Percentiles rank a stretch among this genome's conserved stretches.
These are phyloP conservation scores for Trichosporon sp. DNA, from an alignment of 1,284 basidiomycete genomes.

Conservation along the genomic window DNA sequence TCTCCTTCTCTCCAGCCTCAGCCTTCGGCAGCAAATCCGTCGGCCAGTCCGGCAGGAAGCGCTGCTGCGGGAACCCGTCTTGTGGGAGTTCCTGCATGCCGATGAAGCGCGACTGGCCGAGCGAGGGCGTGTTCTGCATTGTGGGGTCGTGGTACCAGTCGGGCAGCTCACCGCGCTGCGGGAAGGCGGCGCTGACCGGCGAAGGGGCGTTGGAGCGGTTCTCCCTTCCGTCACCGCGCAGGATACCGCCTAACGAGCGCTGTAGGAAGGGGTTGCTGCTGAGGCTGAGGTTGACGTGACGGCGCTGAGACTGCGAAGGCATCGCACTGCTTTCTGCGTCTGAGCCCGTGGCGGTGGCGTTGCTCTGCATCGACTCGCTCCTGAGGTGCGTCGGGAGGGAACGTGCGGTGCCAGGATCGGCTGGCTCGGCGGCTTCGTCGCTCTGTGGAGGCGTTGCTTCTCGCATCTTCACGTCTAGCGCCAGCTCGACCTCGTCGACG, in stretches of 20 bases:
- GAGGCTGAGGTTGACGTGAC: not conserved
- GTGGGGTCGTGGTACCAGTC: conserved; percentile 10
- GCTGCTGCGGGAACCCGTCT: not conserved
- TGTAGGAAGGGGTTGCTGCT: conserved; percentile 26
- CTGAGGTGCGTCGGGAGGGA: not conserved
- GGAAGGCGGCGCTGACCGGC: conserved; percentile 3
- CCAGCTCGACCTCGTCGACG: not conserved
- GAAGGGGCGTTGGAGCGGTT: not conserved
- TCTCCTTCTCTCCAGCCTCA: not conserved
- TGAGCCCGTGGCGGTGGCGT: not conserved
- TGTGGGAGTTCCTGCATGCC: not conserved
- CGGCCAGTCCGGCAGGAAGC: conserved; percentile 1
- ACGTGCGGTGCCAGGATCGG: conserved; percentile 1
- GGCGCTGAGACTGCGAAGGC: not conserved
- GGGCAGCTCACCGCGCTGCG: not conserved
- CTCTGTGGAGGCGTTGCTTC: not conserved
- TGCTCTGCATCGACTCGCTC: not conserved
- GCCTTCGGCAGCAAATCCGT: not conserved
- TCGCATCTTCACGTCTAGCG: not conserved
- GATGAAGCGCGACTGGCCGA: not conserved
- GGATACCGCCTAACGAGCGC: conserved; percentile 27
- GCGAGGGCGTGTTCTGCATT: not conserved
- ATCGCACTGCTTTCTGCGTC: not conserved
- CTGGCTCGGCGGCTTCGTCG: not conserved
- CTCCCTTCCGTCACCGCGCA: conserved; percentile 2